Evolutionary conservation across 179 eudicot genomes (phyloP), one percentile per base, ranked within the genome.

Genomic region (Sideroxylon spinosum): DNA sequence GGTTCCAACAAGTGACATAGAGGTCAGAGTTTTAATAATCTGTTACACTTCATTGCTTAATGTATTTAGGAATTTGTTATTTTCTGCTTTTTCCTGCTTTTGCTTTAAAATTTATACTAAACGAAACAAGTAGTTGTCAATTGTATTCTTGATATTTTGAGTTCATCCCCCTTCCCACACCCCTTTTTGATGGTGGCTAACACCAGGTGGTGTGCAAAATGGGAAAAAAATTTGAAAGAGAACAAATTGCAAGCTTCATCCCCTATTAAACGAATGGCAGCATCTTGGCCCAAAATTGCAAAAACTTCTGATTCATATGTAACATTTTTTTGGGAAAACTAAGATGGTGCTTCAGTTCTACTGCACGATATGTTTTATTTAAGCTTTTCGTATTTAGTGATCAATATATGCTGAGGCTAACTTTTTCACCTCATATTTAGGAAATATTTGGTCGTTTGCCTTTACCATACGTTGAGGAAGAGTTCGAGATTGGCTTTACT

Each of bases 401-500:
- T 37, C 32, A 70, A 6, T 23, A 6, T 19, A 25, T 61, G 49
- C 64, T 13, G 75, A 14, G 20, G 7, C 72, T 78, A 52, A 67
- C 68, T 22, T 4, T 32, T 25, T 73, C 61, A 65, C 53, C 73
- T 37, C 59, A 60, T 71, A 82, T 81, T 82, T 75, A 95, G 99
- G 97, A 91, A 48, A 57, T 91, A 59, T 92, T 93, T 56, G 76
- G 84, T 78, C 87, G 85, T 52, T 88, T 95, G 84, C 97, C 98
- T 74, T 68, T 93, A 71, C 95, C 99, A 69, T 86, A 84, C 74
- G 56, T 48, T n/a, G 87, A 82, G 67, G 89, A 93, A 80, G 98
- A 93, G 81, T 95, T 93, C 86, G 82, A 84, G 79, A 72, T 93
- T 74, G 97, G 85, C 71, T 75, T 85, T 65, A 81, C 78, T 53